Conservation (phyloP, 1,284 basidiomycete species). For the Melanopsichium pennsylvanicum region DNA sequence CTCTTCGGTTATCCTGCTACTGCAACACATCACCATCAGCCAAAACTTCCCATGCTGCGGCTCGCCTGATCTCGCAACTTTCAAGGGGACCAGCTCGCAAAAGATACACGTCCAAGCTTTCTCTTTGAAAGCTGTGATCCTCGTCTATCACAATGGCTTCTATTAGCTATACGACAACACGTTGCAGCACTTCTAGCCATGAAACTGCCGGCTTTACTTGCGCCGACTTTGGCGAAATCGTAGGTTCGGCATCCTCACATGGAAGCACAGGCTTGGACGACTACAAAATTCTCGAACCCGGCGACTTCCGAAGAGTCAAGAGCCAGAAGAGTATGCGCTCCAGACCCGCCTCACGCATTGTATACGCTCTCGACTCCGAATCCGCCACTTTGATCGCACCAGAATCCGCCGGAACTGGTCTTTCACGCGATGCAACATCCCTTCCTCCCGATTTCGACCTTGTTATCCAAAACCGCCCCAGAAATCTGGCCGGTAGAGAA, state of each 20-base stretch:
- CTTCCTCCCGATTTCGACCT: constrained; percentile 27
- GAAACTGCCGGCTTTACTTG: not conserved
- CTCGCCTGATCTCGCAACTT: no score
- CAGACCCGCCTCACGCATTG: constrained; percentile 13
- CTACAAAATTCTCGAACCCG: constrained; percentile 26
- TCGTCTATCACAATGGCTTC: constrained; percentile 7
- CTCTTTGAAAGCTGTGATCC: not conserved
- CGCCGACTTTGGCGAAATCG: constrained; percentile 1
- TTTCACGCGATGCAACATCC: not conserved
- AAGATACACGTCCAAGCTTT: no score
- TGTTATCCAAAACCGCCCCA: constrained; percentile 1
- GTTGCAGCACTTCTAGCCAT: constrained; percentile 1
- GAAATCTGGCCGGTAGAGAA: constrained; percentile 4
- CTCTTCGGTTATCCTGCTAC: no score
- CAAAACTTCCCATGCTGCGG: no score
- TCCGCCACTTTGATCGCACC: not conserved
- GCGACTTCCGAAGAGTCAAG: constrained; percentile 31
- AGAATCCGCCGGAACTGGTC: not conserved
- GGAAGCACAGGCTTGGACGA: constrained; percentile 6
- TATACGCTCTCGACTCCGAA: not conserved
- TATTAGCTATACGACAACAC: not conserved
- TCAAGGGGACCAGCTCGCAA: no score
- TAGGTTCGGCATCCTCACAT: constrained; percentile 7
- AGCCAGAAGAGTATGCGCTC: constrained; percentile 13
- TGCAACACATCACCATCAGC: no score